Evolutionary conservation across 345 rosid genomes (phyloP).

Genomic region (Lepidium didymum): DNA sequence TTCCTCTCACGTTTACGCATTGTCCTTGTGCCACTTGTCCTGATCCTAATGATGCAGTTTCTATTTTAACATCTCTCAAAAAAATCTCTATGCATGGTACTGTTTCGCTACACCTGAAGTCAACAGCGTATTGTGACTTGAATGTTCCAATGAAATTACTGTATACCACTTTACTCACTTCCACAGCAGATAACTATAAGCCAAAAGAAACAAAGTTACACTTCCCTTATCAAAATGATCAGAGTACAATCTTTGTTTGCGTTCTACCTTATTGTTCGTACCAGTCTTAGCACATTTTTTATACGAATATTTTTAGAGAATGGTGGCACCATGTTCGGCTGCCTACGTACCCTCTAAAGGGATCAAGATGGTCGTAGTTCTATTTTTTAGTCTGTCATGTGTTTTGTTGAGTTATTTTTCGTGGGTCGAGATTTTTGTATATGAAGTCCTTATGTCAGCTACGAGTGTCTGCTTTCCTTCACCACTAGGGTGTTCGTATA

Average conservation of each 20-base stretch:
- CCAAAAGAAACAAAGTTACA: neutral
- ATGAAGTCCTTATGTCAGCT: too few relatives aligned
- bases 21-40: conserved; percentile 23
- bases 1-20: conserved; percentile 26
- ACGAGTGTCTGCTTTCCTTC: too few relatives aligned
- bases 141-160: conserved; percentile 30
- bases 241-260: neutral
- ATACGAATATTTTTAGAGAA: too few relatives aligned
- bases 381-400: too few relatives aligned
- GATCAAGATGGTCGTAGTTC: too few relatives aligned
- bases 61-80: conserved; percentile 20
- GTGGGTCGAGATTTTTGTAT: too few relatives aligned
- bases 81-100: conserved; percentile 26
- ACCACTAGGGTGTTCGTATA: too few relatives aligned
- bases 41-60: conserved; percentile 1
- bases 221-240: neutral
- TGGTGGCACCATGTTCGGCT: too few relatives aligned
- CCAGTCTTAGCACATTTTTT: too few relatives aligned
- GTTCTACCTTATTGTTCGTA: too few relatives aligned
- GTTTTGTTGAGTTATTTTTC: too few relatives aligned
- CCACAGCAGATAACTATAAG: conserved; percentile 20
- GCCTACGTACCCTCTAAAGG: too few relatives aligned
- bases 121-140: conserved; percentile 15
- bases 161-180: conserved; percentile 26
- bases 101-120: conserved; percentile 16